Base-by-base conservation (phyloP, 495 filamentous ascomycete genomes). In the Lophiotrema nucula region DNA sequence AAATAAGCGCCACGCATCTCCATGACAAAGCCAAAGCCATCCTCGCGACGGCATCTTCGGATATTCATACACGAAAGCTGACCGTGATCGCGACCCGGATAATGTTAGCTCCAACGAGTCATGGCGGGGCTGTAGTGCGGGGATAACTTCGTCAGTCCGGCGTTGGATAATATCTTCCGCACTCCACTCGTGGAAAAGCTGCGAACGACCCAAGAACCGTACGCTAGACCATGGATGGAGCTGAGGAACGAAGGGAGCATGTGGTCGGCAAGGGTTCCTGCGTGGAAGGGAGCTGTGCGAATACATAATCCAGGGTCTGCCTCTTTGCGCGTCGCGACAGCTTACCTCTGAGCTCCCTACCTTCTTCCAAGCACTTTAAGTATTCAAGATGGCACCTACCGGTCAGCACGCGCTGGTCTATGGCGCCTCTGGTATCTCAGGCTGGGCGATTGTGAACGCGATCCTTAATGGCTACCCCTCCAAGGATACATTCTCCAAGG, bases 391-490 rank as follows among this genome's bases (percentile, higher is more conserved):
- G 42, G 54, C 54, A 23, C 26, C 46, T 4, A 64, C 52, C 5
- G 60, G 58, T 16, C 68, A 71, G 19, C 69, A 71, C 49, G 69
- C 67, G 13, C 65, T 71, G 27, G 39, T 71, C 28, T 69, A 63
- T 42, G 69, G 67, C 28, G 69, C 67, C 5, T 68, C 59, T 28
- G 75, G 76, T n/a, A 77, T 79, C 45, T 71, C 70, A 38, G 75
- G 75, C 50, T 79, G 75, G 76, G 75, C 75, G n/a, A 67, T 77
- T 21, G 70, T 70, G 13, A 79, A 77, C 55, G 60, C 68, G 25
- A 62, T 79, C 18, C 63, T 79, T 11, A 58, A 67, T 23, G 73
- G 65, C 41, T 79, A 77, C 53, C 76, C 76, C 4, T 60, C 66
- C 6, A 46, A 67, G 15, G 72, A 70, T 23, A 62, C 64, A 11